Base-by-base conservation (phyloP, 805 yeast genomes). In the Wickerhamiella occidentalis region DNA sequence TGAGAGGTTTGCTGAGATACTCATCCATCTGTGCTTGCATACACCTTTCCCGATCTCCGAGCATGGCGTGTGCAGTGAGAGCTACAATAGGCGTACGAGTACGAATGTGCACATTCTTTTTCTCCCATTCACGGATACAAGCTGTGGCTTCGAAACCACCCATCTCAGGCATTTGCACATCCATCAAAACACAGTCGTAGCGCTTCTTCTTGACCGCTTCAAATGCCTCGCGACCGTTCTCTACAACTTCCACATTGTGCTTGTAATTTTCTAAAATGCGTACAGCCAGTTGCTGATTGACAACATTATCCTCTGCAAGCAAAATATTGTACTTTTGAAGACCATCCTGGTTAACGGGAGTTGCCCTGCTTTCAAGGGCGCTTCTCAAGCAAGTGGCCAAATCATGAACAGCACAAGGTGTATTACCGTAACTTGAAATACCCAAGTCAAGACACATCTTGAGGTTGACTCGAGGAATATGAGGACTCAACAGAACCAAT, bases 121-220 rank as follows among this genome's bases (percentile, higher is more conserved):
- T 78, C 65, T 85, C 95, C 94, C 94, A 85, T 60, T 82, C 86
- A 57, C 95, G 71, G 48, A 85, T 85, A 64, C 79, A 78, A 43
- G 81, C 85, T 1, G 95, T 85, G 2, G 95, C 94, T 61, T 85
- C 95, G 63, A 85, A 85, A 0, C 95, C 95, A 25, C 95, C 94
- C 92, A 85, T 86, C 13, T 84, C 85, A 7, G 95, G 95, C 95
- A 85, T 85, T 64, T 85, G 95, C 41, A 85, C 94, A 68, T 85
- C 95, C 95, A 85, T 85, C 56, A 85, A 73, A 17, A 85, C 82
- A 43, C 83, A 88, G 61, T 85, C 95, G 62, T 80, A 85, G 44
- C 74, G 71, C 53, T 74, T 76, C 55, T 74, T 71, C 61, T 79
- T 71, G 41, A 84, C 78, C 1, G 87, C 88, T 52, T 84, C 85